These are phyloP conservation scores for Micromonas pusilla DNA, from an alignment of 139 green algal genomes.

Conservation along the genomic window DNA sequence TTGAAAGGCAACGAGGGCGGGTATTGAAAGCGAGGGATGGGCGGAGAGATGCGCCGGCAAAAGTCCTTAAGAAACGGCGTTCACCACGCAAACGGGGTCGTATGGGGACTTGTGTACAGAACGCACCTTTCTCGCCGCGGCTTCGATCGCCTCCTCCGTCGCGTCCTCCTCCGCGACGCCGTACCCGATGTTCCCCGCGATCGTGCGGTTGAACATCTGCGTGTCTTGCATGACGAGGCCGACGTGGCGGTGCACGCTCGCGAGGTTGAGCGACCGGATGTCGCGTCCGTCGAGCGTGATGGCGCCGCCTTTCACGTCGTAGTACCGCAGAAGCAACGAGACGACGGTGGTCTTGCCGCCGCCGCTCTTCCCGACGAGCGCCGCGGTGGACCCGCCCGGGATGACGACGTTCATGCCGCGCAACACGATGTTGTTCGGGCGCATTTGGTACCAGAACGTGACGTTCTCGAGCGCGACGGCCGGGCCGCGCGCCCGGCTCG, in stretches of 20 bases:
- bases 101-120: slow-evolving; percentile 11
- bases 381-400: slow-evolving; percentile 33
- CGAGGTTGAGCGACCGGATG: slow-evolving; percentile 39
- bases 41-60: no score
- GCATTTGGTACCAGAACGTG: slow-evolving; percentile 47
- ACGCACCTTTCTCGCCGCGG: slow-evolving; percentile 29
- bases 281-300: slow-evolving; percentile 44
- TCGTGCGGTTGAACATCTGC: slow-evolving; percentile 32
- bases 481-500: background rate
- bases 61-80: no score
- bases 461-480: slow-evolving; percentile 35
- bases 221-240: slow-evolving; percentile 48
- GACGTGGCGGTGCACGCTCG: slow-evolving; percentile 36
- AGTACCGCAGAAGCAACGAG: slow-evolving; percentile 47
- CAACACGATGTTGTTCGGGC: slow-evolving; percentile 35
- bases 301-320: slow-evolving; percentile 39
- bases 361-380: slow-evolving; percentile 43
- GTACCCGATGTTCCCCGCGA: slow-evolving; percentile 53
- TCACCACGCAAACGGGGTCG: no score
- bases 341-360: slow-evolving; percentile 48
- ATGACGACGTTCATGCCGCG: slow-evolving; percentile 41
- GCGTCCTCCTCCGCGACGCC: slow-evolving; percentile 35
- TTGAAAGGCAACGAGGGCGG: no score
- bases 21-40: no score
- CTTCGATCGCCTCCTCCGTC: slow-evolving; percentile 32